These are phyloP conservation scores for Oropetium thomaeum DNA, from an alignment of 176 grass and related monocot genomes.

Conservation along the genomic window DNA sequence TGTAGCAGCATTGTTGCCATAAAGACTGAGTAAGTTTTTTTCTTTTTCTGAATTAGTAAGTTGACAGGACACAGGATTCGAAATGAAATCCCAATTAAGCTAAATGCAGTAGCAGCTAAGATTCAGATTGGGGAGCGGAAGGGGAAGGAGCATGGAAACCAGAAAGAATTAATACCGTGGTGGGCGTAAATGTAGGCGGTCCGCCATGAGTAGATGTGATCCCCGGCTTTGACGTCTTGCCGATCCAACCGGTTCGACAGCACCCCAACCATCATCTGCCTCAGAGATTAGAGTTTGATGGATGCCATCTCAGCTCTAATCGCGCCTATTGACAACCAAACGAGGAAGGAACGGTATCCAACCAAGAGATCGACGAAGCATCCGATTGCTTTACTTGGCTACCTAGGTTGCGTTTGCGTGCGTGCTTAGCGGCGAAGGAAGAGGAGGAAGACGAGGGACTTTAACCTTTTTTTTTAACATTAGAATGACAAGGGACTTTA, in stretches of 20 bases:
- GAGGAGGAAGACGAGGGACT: no score
- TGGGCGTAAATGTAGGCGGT: conserved; percentile 69
- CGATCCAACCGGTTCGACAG: conserved; percentile 66
- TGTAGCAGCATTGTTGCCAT: no score
- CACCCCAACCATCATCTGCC: conserved; percentile 28
- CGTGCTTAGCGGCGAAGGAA: no score
- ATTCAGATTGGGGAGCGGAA: neutral
- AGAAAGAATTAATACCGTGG: conserved; percentile 49
- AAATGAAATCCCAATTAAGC: neutral
- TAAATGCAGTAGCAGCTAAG: no score
- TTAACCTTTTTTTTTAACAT: no score
- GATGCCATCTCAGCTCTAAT: neutral
- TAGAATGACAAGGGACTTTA: no score
- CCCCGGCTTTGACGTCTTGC: conserved; percentile 51
- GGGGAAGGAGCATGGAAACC: neutral
- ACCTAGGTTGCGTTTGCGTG: no score
- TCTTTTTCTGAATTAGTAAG: no score
- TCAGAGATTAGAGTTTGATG: neutral
- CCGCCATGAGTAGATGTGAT: conserved; percentile 93
- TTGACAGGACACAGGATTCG: neutral
- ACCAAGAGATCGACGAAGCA: no score
- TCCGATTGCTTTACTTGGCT: no score
- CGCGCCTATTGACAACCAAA: neutral
- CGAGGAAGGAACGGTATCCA: neutral
- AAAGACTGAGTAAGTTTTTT: no score